Percentiles rank a stretch among this genome's conserved stretches.
phyloP scores from a whole-genome alignment of 1,284 basidiomycete genomes.

The Sphaerobolus stellatus region DNA sequence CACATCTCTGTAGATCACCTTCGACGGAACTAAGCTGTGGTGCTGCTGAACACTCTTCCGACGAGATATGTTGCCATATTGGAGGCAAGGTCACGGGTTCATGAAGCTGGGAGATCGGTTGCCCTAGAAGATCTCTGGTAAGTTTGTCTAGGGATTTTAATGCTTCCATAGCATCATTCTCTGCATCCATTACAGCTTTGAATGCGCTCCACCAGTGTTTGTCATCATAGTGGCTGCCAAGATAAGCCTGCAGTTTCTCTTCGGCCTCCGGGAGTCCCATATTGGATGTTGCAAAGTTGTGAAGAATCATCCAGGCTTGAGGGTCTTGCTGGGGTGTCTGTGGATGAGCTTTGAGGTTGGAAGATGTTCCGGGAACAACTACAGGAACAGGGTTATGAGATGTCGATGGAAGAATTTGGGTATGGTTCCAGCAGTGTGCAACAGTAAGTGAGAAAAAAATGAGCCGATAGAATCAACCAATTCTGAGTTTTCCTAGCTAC shows the following conservation, averaged over 20 bases:
- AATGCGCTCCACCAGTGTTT: background rate
- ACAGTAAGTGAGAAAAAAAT: background rate
- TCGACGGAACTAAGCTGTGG: background rate
- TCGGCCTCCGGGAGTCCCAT: background rate
- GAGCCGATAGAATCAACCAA: background rate
- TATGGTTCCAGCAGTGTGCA: background rate
- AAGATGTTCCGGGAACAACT: too few species aligned
- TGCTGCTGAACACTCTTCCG: background rate
- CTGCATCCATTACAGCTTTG: background rate
- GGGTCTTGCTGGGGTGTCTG: background rate
- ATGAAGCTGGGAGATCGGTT: too few species aligned
- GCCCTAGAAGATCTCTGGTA: background rate
- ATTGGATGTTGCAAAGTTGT: background rate
- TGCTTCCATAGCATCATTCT: background rate
- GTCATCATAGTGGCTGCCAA: background rate
- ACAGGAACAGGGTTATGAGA: background rate
- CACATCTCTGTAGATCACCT: background rate
- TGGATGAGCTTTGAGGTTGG: background rate
- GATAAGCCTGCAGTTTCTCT: background rate
- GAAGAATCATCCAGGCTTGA: background rate
- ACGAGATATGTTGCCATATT: background rate
- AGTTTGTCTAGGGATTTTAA: background rate
- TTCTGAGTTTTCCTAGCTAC: background rate
- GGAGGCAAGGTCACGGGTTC: background rate
- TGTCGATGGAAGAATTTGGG: background rate